These are phyloP conservation scores for Sporothrix variecibatus DNA, from an alignment of 2,329 filamentous ascomycete genomes.

Conservation along the genomic window DNA sequence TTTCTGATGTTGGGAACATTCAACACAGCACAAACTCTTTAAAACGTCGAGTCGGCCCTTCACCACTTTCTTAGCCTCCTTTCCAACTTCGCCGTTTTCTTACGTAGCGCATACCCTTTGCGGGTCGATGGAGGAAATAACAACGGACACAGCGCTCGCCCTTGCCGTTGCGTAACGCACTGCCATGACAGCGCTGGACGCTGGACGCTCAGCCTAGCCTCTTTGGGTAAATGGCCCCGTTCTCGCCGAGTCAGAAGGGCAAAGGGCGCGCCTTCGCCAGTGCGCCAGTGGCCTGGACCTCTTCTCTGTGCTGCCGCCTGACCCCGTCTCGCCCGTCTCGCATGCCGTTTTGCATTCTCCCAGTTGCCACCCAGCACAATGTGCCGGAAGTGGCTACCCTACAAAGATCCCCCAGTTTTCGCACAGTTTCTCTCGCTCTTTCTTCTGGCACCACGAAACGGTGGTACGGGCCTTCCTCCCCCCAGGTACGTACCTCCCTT, in stretches of 20 bases:
- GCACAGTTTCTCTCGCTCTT: not conserved
- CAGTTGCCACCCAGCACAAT: not conserved
- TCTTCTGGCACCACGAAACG: conserved; percentile 22
- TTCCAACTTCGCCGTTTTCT: not conserved
- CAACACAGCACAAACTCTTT: not conserved
- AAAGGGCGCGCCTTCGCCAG: not conserved
- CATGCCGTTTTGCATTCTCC: not conserved
- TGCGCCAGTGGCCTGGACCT: not conserved
- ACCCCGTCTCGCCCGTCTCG: conserved; percentile 6
- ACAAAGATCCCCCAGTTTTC: not conserved
- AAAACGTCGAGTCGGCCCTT: conserved; percentile 4
- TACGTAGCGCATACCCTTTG: not conserved
- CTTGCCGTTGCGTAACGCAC: not conserved
- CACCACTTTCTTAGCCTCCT: not conserved
- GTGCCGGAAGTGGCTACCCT: conserved; percentile 20
- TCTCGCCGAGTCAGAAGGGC: conserved; percentile 25
- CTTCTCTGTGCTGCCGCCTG: conserved; percentile 17
- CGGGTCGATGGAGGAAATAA: not conserved
- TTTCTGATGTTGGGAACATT: not conserved
- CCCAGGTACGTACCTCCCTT: conserved; percentile 29
- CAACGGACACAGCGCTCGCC: not conserved
- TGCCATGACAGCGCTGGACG: not conserved
- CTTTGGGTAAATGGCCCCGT: conserved; percentile 24
- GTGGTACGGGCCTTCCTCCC: not conserved
- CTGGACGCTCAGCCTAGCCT: not conserved